phyloP scores from a whole-genome alignment of 1,284 basidiomycete genomes.

The Cryptococcus sp. region DNA sequence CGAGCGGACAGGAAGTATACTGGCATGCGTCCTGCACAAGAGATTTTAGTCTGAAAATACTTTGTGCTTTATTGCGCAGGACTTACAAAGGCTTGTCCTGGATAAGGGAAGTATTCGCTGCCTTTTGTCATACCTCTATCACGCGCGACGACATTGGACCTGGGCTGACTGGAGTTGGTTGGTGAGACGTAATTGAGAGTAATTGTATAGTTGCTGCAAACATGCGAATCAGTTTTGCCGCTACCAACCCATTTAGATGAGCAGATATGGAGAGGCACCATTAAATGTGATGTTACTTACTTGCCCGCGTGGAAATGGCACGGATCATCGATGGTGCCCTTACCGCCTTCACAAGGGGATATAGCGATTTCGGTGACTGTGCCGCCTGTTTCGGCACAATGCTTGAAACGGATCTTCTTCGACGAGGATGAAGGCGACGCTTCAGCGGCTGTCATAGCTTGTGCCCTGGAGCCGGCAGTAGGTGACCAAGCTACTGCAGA shows the following conservation, averaged over 20 bases:
- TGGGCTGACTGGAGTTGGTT: conserved; percentile 14
- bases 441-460: background rate
- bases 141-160: conserved; percentile 23
- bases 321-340: conserved; percentile 24
- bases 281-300: conserved; percentile 16
- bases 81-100: conserved; percentile 35
- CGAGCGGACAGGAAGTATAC: conserved; percentile 35
- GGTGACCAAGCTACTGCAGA: too few relatives aligned
- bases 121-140: conserved; percentile 15
- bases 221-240: background rate
- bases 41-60: too few relatives aligned
- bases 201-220: conserved; percentile 35
- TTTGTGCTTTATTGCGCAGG: too few relatives aligned
- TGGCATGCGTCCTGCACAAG: conserved; percentile 24
- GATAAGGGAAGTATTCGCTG: conserved; percentile 19
- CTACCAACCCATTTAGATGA: too few relatives aligned
- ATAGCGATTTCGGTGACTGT: conserved; percentile 24
- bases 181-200: conserved; percentile 24
- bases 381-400: conserved; percentile 14
- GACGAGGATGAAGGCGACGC: background rate
- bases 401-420: conserved; percentile 20
- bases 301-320: conserved; percentile 29
- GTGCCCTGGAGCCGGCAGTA: too few relatives aligned
- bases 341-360: conserved; percentile 30
- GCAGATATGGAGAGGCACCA: background rate